Percentiles rank a stretch among this genome's conserved stretches.
Conservation (phyloP, 805 yeast genomes). For the Pichia insulana region DNA sequence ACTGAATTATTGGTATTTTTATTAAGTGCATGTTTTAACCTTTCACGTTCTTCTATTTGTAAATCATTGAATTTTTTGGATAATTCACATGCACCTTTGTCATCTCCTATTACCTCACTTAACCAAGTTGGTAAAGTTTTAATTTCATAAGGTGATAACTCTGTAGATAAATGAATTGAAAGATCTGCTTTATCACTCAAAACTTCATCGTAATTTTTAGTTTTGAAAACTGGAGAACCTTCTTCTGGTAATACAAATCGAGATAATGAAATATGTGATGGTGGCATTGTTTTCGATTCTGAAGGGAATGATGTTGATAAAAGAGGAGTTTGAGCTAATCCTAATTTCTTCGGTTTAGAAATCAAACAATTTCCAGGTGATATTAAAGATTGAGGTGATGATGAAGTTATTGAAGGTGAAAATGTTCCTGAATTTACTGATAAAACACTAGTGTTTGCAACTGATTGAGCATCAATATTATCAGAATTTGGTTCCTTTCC, state of each 20-base stretch:
- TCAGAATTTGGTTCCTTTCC: too few relatives aligned
- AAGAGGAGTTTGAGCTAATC: background rate
- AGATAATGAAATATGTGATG: slow-evolving; percentile 29
- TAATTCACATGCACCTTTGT: slow-evolving; percentile 30
- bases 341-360: slow-evolving; percentile 1
- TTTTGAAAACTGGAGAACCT: slow-evolving; percentile 36
- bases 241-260: slow-evolving; percentile 46
- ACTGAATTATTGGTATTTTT: slow-evolving; percentile 12
- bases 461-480: background rate
- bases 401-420: slow-evolving; percentile 5
- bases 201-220: slow-evolving; percentile 47
- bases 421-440: background rate
- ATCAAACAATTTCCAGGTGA: slow-evolving; percentile 22
- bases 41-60: slow-evolving; percentile 59
- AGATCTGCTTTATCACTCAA: slow-evolving; percentile 21
- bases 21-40: slow-evolving; percentile 44
- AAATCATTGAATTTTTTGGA: slow-evolving; percentile 53
- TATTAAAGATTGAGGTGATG: slow-evolving; percentile 1
- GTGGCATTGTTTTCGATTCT: slow-evolving; percentile 5
- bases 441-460: background rate
- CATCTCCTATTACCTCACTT: slow-evolving; percentile 26
- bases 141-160: slow-evolving; percentile 15
- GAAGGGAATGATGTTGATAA: slow-evolving; percentile 3
- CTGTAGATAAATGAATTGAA: slow-evolving; percentile 20
- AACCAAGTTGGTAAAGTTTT: slow-evolving; percentile 49